These are phyloP conservation scores for Pythium utonaiense DNA, from an alignment of 352 stramenopile species.

Conservation along the genomic window DNA sequence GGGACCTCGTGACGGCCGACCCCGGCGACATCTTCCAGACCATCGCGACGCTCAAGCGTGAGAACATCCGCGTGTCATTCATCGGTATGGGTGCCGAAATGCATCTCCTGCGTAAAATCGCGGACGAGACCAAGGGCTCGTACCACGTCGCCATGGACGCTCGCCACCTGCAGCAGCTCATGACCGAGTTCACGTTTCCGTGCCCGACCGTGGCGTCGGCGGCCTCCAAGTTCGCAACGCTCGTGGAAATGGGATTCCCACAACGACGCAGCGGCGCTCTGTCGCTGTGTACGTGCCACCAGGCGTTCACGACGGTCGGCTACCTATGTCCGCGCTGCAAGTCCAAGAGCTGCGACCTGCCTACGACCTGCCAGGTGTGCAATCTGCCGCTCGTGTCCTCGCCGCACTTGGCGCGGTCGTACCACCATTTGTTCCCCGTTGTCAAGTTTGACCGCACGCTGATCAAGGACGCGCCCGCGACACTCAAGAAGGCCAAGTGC, in stretches of 20 bases:
- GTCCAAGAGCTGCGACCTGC: slow-evolving; percentile 93
- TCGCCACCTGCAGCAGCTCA: slow-evolving; percentile 89
- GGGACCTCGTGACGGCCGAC: slow-evolving; percentile 94
- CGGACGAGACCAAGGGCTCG: slow-evolving; percentile 90
- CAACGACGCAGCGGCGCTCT: slow-evolving; percentile 66
- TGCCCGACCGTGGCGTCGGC: slow-evolving; percentile 83
- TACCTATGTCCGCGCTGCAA: slow-evolving; percentile 95
- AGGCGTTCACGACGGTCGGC: slow-evolving; percentile 85
- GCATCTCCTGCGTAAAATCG: slow-evolving; percentile 78
- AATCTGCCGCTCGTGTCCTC: slow-evolving; percentile 95
- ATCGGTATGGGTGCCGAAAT: slow-evolving; percentile 95
- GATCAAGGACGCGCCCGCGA: slow-evolving; percentile 16
- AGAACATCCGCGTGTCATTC: slow-evolving; percentile 92
- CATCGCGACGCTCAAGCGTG: slow-evolving; percentile 86
- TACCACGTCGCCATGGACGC: slow-evolving; percentile 94
- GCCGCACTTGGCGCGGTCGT: slow-evolving; percentile 95
- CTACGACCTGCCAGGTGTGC: slow-evolving; percentile 95
- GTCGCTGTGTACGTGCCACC: slow-evolving; percentile 84
- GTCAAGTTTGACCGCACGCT: slow-evolving; percentile 88
- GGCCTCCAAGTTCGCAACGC: slow-evolving; percentile 58
- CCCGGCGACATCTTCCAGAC: slow-evolving; percentile 94
- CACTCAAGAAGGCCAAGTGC: slow-evolving; percentile 39
- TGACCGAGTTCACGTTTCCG: slow-evolving; percentile 93
- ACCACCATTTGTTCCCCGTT: slow-evolving; percentile 98
- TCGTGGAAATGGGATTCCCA: slow-evolving; percentile 86